Conservation (phyloP, 2,329 filamentous ascomycete species). For the Arthrobotrys sinensis region DNA sequence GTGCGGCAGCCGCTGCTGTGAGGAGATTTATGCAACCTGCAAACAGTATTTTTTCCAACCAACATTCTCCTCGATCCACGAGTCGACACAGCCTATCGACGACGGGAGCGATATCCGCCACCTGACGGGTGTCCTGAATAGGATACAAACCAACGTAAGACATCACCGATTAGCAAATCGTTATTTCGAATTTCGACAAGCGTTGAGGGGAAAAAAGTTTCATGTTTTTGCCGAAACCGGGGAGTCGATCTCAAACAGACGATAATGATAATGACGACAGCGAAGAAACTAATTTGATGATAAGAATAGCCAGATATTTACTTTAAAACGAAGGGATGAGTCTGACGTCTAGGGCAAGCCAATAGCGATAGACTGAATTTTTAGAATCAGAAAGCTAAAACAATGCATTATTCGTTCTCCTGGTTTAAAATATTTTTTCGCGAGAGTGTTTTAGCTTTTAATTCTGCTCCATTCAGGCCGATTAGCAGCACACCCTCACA, state of each 20-base stretch:
- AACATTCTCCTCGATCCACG: slow-evolving; percentile 6
- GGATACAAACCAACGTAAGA: slow-evolving; percentile 26
- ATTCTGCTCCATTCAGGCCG: slow-evolving; percentile 12
- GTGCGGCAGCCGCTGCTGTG: slow-evolving; percentile 41
- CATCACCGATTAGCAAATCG: slow-evolving; percentile 31
- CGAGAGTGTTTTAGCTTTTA: slow-evolving; percentile 48
- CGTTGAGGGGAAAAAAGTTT: slow-evolving; percentile 28
- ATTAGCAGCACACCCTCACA: slow-evolving; percentile 53
- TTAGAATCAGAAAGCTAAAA: slow-evolving; percentile 24
- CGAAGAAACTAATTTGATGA: slow-evolving; percentile 29
- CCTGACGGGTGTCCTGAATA: slow-evolving; percentile 26
- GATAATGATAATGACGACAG: slow-evolving; percentile 35
- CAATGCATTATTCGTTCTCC: neutral
- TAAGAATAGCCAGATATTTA: slow-evolving; percentile 36
- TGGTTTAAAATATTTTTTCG: slow-evolving; percentile 26
- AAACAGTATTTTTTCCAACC: slow-evolving; percentile 17
- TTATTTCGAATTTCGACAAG: slow-evolving; percentile 20
- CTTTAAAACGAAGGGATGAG: slow-evolving; percentile 40
- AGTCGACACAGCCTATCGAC: slow-evolving; percentile 28
- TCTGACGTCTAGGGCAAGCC: slow-evolving; percentile 24
- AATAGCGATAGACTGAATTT: slow-evolving; percentile 28
- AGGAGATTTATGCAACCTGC: slow-evolving; percentile 54
- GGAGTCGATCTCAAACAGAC: slow-evolving; percentile 38
- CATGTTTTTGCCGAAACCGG: slow-evolving; percentile 50
- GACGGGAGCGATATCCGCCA: slow-evolving; percentile 29